Conservation (phyloP, 768 basidiomycete genomes). For the Suillus hirtellus region DNA sequence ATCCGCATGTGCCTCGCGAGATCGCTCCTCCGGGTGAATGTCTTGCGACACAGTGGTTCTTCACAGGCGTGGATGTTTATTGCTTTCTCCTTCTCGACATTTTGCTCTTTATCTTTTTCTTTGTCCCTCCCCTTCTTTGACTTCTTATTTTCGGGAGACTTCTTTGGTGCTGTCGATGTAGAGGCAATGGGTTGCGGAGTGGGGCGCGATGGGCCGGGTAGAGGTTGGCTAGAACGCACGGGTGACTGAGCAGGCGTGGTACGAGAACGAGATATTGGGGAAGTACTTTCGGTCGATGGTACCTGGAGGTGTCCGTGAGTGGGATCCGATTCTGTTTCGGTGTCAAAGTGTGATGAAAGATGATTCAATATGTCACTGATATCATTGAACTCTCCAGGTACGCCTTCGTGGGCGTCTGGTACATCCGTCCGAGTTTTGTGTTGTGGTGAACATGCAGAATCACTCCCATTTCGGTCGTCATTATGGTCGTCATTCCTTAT, state of each 20-base stretch:
- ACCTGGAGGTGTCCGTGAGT: slow-evolving; percentile 41
- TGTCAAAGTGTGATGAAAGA: slow-evolving; percentile 68
- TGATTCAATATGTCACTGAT: slow-evolving; percentile 78
- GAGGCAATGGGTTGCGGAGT: slow-evolving; percentile 49
- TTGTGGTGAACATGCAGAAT: slow-evolving; percentile 37
- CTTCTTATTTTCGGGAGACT: slow-evolving; percentile 26
- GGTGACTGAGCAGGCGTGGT: slow-evolving; percentile 25
- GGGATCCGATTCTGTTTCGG: slow-evolving; percentile 46
- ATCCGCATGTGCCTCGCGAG: slow-evolving; percentile 84
- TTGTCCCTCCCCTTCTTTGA: slow-evolving; percentile 30
- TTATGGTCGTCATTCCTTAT: slow-evolving; percentile 20
- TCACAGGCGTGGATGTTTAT: slow-evolving; percentile 64
- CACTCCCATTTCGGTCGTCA: slow-evolving; percentile 43
- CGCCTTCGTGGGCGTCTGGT: slow-evolving; percentile 46
- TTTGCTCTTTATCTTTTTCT: slow-evolving; percentile 18
- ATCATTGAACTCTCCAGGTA: slow-evolving; percentile 64
- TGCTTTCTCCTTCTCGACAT: slow-evolving; percentile 44
- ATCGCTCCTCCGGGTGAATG: slow-evolving; percentile 83
- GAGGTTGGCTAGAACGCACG: slow-evolving; percentile 31
- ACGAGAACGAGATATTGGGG: slow-evolving; percentile 33
- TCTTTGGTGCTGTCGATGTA: slow-evolving; percentile 44
- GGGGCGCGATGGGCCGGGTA: slow-evolving; percentile 37
- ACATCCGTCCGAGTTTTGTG: slow-evolving; percentile 24
- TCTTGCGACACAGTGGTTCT: slow-evolving; percentile 72
- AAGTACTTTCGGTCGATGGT: slow-evolving; percentile 31